Percentiles rank a stretch among this genome's conserved stretches.
Evolutionary conservation across 2,329 filamentous ascomycete genomes (phyloP).

Genomic region (Neonectria magnoliae): DNA sequence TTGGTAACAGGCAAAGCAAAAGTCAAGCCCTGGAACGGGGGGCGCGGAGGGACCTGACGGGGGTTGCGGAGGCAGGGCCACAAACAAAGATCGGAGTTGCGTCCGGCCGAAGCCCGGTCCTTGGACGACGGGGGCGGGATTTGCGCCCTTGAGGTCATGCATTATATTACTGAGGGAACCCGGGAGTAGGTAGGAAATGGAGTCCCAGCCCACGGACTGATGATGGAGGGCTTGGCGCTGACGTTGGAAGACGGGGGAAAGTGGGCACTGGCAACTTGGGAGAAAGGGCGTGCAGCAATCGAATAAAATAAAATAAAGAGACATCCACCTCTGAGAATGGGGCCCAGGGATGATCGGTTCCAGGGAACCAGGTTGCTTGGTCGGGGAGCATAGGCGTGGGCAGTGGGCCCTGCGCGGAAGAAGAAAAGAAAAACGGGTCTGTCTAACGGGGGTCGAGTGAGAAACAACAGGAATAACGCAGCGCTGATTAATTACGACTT

Average conservation of each 20-base stretch:
- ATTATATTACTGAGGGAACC: background rate
- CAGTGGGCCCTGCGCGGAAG: conserved; percentile 5
- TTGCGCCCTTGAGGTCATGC: background rate
- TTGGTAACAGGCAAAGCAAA: background rate
- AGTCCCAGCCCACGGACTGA: conserved; percentile 6
- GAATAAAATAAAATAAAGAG: background rate
- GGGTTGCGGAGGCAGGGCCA: background rate
- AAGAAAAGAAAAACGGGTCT: conserved; percentile 1
- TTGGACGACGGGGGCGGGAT: background rate
- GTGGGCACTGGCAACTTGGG: background rate
- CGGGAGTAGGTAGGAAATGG: background rate
- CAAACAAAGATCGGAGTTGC: background rate
- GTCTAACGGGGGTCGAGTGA: conserved; percentile 1
- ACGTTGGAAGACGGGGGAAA: background rate
- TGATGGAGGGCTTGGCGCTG: conserved; percentile 8
- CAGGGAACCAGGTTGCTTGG: conserved; percentile 10
- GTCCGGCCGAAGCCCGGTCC: background rate
- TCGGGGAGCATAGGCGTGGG: conserved; percentile 3
- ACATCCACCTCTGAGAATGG: background rate
- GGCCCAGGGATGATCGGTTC: conserved; percentile 16
- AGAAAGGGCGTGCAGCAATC: conserved; percentile 10
- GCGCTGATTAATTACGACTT: background rate
- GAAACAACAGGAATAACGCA: conserved; percentile 1
- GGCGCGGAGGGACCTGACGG: too few species aligned
- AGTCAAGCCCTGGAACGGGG: background rate